Evolutionary conservation across 371 early-diverging fungal genomes (phyloP).

Genomic region (Dichotomocladium elegans): DNA sequence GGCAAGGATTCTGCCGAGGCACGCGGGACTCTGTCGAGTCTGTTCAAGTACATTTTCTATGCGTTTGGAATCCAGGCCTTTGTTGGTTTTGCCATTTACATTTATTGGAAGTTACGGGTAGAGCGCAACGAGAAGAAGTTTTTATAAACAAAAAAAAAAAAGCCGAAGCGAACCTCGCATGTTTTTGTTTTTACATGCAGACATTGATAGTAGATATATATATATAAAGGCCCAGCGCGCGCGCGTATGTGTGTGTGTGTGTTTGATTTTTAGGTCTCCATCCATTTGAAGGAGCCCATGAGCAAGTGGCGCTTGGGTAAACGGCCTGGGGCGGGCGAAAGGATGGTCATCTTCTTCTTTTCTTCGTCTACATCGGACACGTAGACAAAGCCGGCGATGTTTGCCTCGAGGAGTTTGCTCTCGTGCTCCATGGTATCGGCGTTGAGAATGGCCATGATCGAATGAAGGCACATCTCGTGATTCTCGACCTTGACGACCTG

Average conservation of each 20-base stretch:
- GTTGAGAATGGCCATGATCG: slow-evolving; percentile 81
- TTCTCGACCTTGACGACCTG: slow-evolving; percentile 79
- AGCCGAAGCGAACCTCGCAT: too few relatives aligned
- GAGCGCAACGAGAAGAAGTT: slow-evolving; percentile 46
- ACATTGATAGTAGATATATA: too few relatives aligned
- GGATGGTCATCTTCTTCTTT: slow-evolving; percentile 74
- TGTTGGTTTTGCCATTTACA: slow-evolving; percentile 30
- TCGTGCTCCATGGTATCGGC: slow-evolving; percentile 62
- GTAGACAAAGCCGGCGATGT: slow-evolving; percentile 85
- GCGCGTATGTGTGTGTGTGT: too few relatives aligned
- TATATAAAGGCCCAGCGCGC: too few relatives aligned
- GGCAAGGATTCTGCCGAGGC: slow-evolving; percentile 35
- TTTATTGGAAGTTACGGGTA: slow-evolving; percentile 43
- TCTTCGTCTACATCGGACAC: slow-evolving; percentile 85
- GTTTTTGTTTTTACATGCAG: too few relatives aligned
- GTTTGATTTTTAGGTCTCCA: slow-evolving; percentile 46
- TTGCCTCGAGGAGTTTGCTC: slow-evolving; percentile 61
- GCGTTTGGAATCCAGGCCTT: slow-evolving; percentile 32
- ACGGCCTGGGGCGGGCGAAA: slow-evolving; percentile 86
- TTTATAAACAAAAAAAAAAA: slow-evolving; percentile 13
- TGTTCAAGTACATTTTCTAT: slow-evolving; percentile 37
- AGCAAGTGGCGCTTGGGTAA: slow-evolving; percentile 81
- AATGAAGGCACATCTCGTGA: slow-evolving; percentile 80
- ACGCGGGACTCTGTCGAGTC: slow-evolving; percentile 33
- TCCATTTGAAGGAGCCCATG: slow-evolving; percentile 87